phyloP scores from a whole-genome alignment of 257 asterid genomes.

The Solanum sejunctum region DNA sequence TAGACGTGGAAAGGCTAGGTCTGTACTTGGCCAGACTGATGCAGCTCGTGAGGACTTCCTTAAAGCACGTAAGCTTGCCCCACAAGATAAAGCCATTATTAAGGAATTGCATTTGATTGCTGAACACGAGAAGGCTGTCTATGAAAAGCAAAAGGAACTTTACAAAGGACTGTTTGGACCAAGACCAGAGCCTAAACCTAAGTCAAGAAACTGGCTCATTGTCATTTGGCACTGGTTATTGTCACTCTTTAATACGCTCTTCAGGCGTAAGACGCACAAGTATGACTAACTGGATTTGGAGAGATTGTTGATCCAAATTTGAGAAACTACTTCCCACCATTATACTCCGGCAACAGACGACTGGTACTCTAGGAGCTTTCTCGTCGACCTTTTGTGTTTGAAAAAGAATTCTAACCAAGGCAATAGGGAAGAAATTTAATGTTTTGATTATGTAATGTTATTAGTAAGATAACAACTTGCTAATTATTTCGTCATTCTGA shows the following conservation, averaged over 20 bases:
- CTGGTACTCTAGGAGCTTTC: background rate
- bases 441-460: background rate
- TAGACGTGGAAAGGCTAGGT: constrained; percentile 88
- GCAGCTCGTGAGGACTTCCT: constrained; percentile 90
- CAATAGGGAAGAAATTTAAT: background rate
- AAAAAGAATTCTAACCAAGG: background rate
- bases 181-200: constrained; percentile 53
- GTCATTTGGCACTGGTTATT: constrained; percentile 65
- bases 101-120: constrained; percentile 58
- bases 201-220: constrained; percentile 31
- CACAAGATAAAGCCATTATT: constrained; percentile 67
- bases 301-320: background rate
- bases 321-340: background rate
- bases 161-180: constrained; percentile 78
- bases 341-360: background rate
- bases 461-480: background rate
- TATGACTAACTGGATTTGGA: constrained; percentile 26
- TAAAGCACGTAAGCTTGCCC: constrained; percentile 73
- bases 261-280: constrained; percentile 44
- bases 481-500: background rate
- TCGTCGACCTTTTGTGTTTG: background rate
- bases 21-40: constrained; percentile 89
- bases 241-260: constrained; percentile 41
- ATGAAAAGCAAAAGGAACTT: constrained; percentile 86
- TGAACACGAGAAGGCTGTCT: constrained; percentile 81